phyloP scores from a whole-genome alignment of 2,329 filamentous ascomycete genomes.

The Sphaerulina vaccinii region DNA sequence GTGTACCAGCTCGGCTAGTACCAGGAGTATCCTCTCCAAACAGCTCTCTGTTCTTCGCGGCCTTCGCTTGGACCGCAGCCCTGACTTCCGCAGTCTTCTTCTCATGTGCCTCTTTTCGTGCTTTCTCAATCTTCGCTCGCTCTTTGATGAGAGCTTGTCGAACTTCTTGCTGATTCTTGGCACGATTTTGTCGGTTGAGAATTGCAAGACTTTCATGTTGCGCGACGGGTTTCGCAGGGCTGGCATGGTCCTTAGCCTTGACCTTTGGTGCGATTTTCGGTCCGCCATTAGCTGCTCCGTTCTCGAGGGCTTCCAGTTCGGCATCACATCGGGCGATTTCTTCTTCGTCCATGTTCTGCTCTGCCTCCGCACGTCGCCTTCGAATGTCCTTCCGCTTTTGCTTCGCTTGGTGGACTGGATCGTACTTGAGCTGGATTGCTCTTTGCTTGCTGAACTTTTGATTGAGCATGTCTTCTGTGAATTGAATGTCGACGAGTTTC shows the following conservation, averaged over 20 bases:
- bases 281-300: constrained; percentile 63
- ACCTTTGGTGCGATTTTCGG: constrained; percentile 50
- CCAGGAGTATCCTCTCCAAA: constrained; percentile 47
- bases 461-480: constrained; percentile 79
- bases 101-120: constrained; percentile 52
- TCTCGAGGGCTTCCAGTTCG: constrained; percentile 58
- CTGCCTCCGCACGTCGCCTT: constrained; percentile 65
- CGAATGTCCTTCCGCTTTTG: constrained; percentile 67
- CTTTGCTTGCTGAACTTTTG: constrained; percentile 73
- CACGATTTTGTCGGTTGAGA: constrained; percentile 81
- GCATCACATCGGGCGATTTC: constrained; percentile 49
- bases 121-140: constrained; percentile 41
- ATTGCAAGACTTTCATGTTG: constrained; percentile 68
- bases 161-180: constrained; percentile 83
- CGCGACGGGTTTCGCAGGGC: constrained; percentile 39
- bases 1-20: constrained; percentile 49
- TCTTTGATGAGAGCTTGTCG: constrained; percentile 87
- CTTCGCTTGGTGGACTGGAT: constrained; percentile 57
- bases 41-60: constrained; percentile 44
- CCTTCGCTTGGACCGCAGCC: constrained; percentile 41
- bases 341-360: constrained; percentile 62
- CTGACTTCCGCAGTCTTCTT: constrained; percentile 51
- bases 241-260: constrained; percentile 15
- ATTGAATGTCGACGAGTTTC: constrained; percentile 71
- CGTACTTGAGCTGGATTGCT: constrained; percentile 58